Conservation (phyloP, 148 eudicot genomes). For the Hydrangea macrophylla region DNA sequence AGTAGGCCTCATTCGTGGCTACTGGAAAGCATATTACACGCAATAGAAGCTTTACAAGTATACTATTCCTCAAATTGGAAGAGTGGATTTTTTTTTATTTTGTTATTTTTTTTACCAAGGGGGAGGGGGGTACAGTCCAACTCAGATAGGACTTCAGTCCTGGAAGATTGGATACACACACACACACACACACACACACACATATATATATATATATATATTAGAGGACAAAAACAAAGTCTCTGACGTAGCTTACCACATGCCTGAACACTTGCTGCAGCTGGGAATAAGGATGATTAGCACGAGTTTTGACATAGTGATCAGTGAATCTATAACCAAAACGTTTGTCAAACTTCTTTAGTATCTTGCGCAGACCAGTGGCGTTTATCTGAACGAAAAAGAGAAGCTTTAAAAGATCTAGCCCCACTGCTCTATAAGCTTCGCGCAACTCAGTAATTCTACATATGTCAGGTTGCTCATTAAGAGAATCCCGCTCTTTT, state of each 20-base stretch:
- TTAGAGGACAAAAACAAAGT: conserved; percentile 2
- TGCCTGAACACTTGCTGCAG: conserved; percentile 94
- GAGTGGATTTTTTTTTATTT: too few relatives aligned
- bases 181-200: too few relatives aligned
- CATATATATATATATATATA: too few relatives aligned
- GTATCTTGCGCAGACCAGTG: conserved; percentile 83
- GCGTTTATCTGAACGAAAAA: conserved; percentile 82
- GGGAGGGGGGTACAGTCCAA: too few relatives aligned
- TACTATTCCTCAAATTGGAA: too few relatives aligned
- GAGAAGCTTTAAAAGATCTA: conserved; percentile 73
- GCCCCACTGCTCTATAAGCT: conserved; percentile 72
- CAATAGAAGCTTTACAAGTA: too few relatives aligned
- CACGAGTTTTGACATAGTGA: conserved; percentile 89
- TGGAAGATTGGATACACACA: too few relatives aligned
- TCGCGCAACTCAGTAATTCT: conserved; percentile 59
- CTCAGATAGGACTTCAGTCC: too few relatives aligned
- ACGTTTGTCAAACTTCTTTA: conserved; percentile 90
- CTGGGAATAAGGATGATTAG: conserved; percentile 91
- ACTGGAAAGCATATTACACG: too few relatives aligned
- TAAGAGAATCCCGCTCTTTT: conserved; percentile 52
- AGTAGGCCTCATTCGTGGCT: too few relatives aligned
- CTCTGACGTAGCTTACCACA: conserved; percentile 52
- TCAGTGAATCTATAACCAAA: conserved; percentile 77
- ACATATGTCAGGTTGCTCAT: conserved; percentile 53
- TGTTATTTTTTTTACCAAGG: too few relatives aligned